Percentiles rank a stretch among this genome's conserved stretches.
Evolutionary conservation across 495 filamentous ascomycete species (phyloP).

Genomic region (Neurospora terricola): DNA sequence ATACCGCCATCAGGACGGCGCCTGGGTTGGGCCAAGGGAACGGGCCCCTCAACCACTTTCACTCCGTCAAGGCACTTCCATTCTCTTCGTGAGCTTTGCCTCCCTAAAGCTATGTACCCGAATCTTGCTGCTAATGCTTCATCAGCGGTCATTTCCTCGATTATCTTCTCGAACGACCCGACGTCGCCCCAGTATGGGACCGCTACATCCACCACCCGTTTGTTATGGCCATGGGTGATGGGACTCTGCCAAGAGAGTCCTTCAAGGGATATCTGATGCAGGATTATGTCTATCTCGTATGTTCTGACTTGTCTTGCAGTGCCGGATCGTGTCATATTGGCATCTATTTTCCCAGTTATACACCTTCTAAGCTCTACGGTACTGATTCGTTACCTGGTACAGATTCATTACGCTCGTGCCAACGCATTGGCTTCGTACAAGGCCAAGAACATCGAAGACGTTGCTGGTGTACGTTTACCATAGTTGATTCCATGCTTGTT

Average conservation of each 20-base stretch:
- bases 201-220: conserved; percentile 72
- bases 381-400: neutral
- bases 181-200: conserved; percentile 62
- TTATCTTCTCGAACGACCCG: conserved; percentile 65
- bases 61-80: conserved; percentile 68
- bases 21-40: conserved; percentile 65
- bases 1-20: conserved; percentile 72
- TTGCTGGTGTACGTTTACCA: conserved; percentile 44
- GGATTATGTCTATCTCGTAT: conserved; percentile 79
- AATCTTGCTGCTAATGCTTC: neutral
- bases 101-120: conserved; percentile 2
- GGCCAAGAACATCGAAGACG: conserved; percentile 59
- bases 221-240: conserved; percentile 62
- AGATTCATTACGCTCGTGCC: conserved; percentile 80
- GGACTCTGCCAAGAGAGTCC: conserved; percentile 55
- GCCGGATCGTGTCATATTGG: neutral
- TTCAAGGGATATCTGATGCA: conserved; percentile 85
- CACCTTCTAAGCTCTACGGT: neutral
- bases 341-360: neutral
- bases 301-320: conserved; percentile 1
- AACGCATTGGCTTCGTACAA: conserved; percentile 82
- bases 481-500: neutral
- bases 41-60: conserved; percentile 91
- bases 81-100: conserved; percentile 63
- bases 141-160: conserved; percentile 71